Conservation (phyloP, 768 basidiomycete genomes). For the Lactifluus pinguis region DNA sequence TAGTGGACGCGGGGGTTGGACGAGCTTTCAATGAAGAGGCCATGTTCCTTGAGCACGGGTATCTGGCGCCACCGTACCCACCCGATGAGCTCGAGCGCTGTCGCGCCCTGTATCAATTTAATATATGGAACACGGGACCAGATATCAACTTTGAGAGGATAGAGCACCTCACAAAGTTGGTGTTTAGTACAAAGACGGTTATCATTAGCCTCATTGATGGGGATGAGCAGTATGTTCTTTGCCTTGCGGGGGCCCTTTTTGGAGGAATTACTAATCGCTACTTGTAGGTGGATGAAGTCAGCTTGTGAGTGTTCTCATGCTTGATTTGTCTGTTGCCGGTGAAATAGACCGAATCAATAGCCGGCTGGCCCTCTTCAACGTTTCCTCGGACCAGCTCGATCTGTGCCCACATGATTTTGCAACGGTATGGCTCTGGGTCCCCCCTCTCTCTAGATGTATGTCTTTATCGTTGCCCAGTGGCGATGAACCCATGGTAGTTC, state of each 20-base stretch:
- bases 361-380: conserved; percentile 37
- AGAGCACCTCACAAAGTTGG: conserved; percentile 84
- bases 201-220: conserved; percentile 77
- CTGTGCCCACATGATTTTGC: conserved; percentile 76
- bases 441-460: not conserved
- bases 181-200: conserved; percentile 85
- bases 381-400: conserved; percentile 58
- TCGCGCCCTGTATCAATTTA: conserved; percentile 86
- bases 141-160: conserved; percentile 93
- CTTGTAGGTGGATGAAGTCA: conserved; percentile 75
- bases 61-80: conserved; percentile 74
- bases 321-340: not conserved
- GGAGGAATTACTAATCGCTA: conserved; percentile 5
- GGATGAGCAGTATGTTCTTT: conserved; percentile 58
- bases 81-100: conserved; percentile 77
- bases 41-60: conserved; percentile 53
- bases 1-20: conserved; percentile 28
- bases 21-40: conserved; percentile 60
- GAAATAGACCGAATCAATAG: conserved; percentile 23
- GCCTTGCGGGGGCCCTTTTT: not conserved
- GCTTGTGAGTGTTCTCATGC: conserved; percentile 46
- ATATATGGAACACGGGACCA: conserved; percentile 77
- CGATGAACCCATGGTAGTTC: conserved; percentile 80
- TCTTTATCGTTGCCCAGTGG: conserved; percentile 34
- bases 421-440: conserved; percentile 39